Conservation (phyloP, 2,329 filamentous ascomycete genomes). For the Chrysoporthe cubensis region DNA sequence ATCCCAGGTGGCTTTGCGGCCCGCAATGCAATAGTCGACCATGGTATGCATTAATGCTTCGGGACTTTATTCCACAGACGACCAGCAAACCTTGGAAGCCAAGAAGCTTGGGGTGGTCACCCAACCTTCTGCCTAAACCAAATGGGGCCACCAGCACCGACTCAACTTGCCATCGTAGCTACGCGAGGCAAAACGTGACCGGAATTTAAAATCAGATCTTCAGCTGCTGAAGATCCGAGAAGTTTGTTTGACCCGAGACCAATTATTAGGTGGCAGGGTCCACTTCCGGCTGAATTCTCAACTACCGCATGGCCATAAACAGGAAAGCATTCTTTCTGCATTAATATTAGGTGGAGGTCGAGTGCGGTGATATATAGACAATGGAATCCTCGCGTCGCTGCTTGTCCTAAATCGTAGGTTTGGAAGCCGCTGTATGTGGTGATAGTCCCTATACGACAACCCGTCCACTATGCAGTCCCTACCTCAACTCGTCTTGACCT, state of each 20-base stretch:
- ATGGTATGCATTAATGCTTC: background rate
- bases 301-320: background rate
- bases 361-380: background rate
- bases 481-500: background rate
- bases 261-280: background rate
- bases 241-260: background rate
- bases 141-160: constrained; percentile 27
- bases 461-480: background rate
- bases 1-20: constrained; percentile 17
- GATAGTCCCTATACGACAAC: background rate
- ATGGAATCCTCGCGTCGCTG: background rate
- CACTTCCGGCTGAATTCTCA: background rate
- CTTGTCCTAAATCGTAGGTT: background rate
- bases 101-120: constrained; percentile 1
- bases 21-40: constrained; percentile 12
- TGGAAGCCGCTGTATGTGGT: background rate
- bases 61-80: no score
- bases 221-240: background rate
- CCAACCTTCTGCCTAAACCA: constrained; percentile 20
- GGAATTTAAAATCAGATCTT: constrained; percentile 2
- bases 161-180: background rate
- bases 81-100: background rate
- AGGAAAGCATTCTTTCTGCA: background rate
- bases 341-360: background rate
- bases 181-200: constrained; percentile 10